Conservation (phyloP, 108 stramenopile genomes). For the Skeletonema tropicum region DNA sequence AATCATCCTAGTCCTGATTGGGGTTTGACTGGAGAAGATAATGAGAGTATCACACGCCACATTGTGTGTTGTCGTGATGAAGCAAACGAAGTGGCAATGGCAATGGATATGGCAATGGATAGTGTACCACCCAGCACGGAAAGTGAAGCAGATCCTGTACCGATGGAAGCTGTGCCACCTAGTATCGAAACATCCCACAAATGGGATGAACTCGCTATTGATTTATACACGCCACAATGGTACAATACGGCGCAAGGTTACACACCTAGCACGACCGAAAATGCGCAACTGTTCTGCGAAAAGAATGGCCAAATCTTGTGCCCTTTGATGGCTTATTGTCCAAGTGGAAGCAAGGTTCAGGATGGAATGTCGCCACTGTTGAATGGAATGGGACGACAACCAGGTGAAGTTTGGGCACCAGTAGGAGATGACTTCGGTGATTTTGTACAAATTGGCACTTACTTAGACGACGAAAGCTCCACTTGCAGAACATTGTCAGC, state of each 20-base stretch:
- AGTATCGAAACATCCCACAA: not conserved
- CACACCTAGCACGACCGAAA: not conserved
- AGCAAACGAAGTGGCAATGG: not conserved
- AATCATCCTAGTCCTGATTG: not conserved
- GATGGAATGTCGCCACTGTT: not conserved
- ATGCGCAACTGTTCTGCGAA: not conserved
- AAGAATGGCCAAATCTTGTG: not conserved
- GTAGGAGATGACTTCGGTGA: not conserved
- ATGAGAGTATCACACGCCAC: conserved; percentile 30
- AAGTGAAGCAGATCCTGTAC: not conserved
- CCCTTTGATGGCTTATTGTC: not conserved
- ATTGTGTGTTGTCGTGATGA: conserved; percentile 29
- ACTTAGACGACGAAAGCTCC: not conserved
- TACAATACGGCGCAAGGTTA: not conserved
- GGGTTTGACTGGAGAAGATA: conserved; percentile 10
- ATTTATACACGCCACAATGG: not conserved
- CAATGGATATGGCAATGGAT: no score
- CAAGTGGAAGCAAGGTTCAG: not conserved
- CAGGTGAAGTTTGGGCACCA: not conserved
- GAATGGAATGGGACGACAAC: not conserved
- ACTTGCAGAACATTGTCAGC: not conserved
- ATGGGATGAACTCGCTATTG: not conserved
- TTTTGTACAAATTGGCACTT: not conserved
- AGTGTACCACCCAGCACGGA: not conserved
- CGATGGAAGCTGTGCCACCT: not conserved